Percentiles rank a stretch among this genome's conserved stretches.
phyloP scores from a whole-genome alignment of 2,329 filamentous ascomycete genomes.

The Hirsutella minnesotensis region DNA sequence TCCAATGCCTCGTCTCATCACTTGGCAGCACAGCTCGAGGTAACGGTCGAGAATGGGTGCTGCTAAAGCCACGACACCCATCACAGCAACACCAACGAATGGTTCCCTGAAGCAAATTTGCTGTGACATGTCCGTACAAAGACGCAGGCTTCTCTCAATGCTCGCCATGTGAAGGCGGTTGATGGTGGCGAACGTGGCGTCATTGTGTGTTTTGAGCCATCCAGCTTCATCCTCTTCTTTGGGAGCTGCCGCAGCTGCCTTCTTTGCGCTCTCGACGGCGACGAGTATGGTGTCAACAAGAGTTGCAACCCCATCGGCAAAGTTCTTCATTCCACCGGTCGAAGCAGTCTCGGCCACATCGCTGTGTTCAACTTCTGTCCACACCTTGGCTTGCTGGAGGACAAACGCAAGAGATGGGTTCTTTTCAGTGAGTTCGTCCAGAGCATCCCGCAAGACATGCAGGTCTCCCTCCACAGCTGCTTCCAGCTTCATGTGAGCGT shows the following conservation, averaged over 20 bases:
- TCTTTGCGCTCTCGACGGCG: slow-evolving; percentile 61
- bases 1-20: slow-evolving; percentile 44
- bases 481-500: slow-evolving; percentile 20
- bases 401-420: slow-evolving; percentile 52
- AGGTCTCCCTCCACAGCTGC: slow-evolving; percentile 24
- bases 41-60: slow-evolving; percentile 69
- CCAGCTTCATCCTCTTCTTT: slow-evolving; percentile 22
- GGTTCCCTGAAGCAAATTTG: slow-evolving; percentile 17
- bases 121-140: slow-evolving; percentile 25
- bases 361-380: slow-evolving; percentile 34
- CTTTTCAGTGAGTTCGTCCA: slow-evolving; percentile 25
- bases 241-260: slow-evolving; percentile 31
- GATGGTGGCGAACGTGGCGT: slow-evolving; percentile 39
- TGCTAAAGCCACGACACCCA: slow-evolving; percentile 19
- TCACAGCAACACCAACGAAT: slow-evolving; percentile 15
- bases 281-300: slow-evolving; percentile 69
- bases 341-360: slow-evolving; percentile 4
- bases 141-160: slow-evolving; percentile 31
- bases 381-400: slow-evolving; percentile 53
- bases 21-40: slow-evolving; percentile 43
- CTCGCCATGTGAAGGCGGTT: slow-evolving; percentile 47
- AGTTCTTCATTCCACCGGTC: slow-evolving; percentile 21
- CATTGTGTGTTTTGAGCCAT: slow-evolving; percentile 30
- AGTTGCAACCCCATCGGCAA: slow-evolving; percentile 47
- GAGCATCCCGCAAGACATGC: slow-evolving; percentile 21